Evolutionary conservation across 805 yeast species (phyloP).

Genomic region (Komagataella populi): DNA sequence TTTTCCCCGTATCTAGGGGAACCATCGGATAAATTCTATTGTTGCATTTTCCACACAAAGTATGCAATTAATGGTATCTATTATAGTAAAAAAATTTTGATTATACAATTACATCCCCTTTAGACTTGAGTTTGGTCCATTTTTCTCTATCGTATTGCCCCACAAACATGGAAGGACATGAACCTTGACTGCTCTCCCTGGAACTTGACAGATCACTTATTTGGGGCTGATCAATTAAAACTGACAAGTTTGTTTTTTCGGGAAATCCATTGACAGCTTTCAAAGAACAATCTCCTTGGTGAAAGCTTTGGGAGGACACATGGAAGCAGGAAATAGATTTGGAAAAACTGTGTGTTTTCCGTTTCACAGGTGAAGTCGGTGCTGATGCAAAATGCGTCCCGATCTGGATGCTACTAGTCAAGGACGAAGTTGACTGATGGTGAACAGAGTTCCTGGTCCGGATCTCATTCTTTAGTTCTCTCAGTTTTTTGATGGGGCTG

Average conservation of each 20-base stretch:
- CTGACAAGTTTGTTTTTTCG: background rate
- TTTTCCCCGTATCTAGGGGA: too few relatives aligned
- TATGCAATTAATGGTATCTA: background rate
- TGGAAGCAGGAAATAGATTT: background rate
- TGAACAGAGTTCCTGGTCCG: background rate
- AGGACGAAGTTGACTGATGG: background rate
- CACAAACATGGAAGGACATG: background rate
- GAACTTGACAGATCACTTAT: conserved; percentile 40
- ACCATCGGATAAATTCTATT: too few relatives aligned
- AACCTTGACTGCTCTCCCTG: conserved; percentile 27
- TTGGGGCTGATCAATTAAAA: conserved; percentile 17
- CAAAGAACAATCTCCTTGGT: background rate
- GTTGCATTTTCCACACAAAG: background rate
- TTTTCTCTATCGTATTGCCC: background rate
- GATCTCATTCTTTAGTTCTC: background rate
- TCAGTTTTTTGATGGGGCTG: background rate
- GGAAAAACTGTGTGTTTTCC: background rate
- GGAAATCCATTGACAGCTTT: background rate
- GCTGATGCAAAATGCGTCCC: background rate
- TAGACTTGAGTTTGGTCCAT: background rate
- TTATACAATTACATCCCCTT: background rate
- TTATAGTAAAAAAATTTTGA: background rate
- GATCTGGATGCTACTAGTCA: background rate
- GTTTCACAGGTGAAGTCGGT: background rate
- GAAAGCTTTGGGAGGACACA: background rate